Base-by-base conservation (phyloP, 140 eudicot genomes). In the Oenanthe javanica region DNA sequence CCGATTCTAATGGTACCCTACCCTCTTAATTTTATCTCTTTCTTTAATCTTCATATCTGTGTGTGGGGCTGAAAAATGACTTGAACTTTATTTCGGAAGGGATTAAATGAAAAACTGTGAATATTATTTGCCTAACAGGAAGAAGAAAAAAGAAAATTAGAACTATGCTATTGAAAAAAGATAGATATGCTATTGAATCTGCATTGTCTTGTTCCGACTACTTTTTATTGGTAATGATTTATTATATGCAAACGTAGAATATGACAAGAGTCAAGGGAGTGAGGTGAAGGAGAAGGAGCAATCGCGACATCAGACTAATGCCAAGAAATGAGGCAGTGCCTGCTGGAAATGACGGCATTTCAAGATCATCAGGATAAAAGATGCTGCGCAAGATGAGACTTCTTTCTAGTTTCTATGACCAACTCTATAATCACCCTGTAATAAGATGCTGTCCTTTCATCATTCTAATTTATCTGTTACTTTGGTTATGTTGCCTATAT, bases 201-300 rank as follows among this genome's bases (percentile, higher is more conserved):
- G 36, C 36, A 31, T 31, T 31, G 54, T 11, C 13, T 49, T 49
- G 54, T 49, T 49, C 54, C 1, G n/a, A 18, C 13, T 38, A 40
- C 25, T 13, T 42, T 42, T 1, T 13, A 72, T 72, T 0, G 11
- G 40, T 54, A 4, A 55, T 55, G n/a, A 21, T 23, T 46, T 10
- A 4, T n/a, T 10, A 4, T n/a, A 14, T 75, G 7, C 25, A 7
- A 1, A 5, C 77, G 79, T 75, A 88, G 93, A 89, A n/a, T 84
- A 83, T 64, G 96, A 91, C 76, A 84, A 83, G 82, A 77, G 78
- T 12, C 94, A 91, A 81, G 97, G 92, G 61, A 83, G 89, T 21
- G 90, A 89, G 84, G 97, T 88, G 77, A 89, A 89, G 54, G 97
- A 91, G 90, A 91, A 86, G 84, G 92, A 89, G 63, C 82, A 80